Evolutionary conservation across 352 stramenopile genomes (phyloP), one percentile per base, ranked within the genome.

Genomic region (Globisporangium carolinianum): DNA sequence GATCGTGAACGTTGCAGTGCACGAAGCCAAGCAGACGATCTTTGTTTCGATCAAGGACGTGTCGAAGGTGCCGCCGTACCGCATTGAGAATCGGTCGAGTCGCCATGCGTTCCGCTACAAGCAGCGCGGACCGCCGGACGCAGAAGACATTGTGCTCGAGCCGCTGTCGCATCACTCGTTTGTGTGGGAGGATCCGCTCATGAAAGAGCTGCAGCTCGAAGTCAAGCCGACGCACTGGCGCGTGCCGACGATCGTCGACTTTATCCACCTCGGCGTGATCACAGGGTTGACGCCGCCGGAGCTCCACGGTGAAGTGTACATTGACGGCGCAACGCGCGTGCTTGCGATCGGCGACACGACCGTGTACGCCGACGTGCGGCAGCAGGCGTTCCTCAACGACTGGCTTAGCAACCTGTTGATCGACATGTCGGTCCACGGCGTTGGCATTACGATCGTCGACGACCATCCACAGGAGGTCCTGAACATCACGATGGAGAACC

Each of bases 401-500:
- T 90, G 82, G 76, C 71, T 93, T 9, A 90, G 67, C 53, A 75
- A 86, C 61, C 77, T 68, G 8, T 55, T 88, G n/a, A 80, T 95
- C 46, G 84, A 94, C 51, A 60, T 94, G 38, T 75, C 72, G 18
- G 62, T 95, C 47, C 78, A 90, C 51, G 82, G 82, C 57, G 60
- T 91, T 42, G 78, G 79, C 57, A 83, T 91, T 50, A 94, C 82
- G 14, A 71, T 95, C 43, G 84, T 95, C 18, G 86, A 95, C 37
- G 65, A 70, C 10, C 69, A 82, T 50, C 86, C 86, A 4, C 78
- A 79, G 47, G 86, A 95, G 62, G 69, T 93, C 37, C 53, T 94
- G 57, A 95, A 94, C 72, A 76, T 95, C 50, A 94, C 83, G 12
- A 85, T 95, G 75, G 86, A 95, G 60, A 89, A 62, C n/a, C 75